Evolutionary conservation across 1,139 yeast genomes (phyloP).

Genomic region (Arxiozyma bovina): DNA sequence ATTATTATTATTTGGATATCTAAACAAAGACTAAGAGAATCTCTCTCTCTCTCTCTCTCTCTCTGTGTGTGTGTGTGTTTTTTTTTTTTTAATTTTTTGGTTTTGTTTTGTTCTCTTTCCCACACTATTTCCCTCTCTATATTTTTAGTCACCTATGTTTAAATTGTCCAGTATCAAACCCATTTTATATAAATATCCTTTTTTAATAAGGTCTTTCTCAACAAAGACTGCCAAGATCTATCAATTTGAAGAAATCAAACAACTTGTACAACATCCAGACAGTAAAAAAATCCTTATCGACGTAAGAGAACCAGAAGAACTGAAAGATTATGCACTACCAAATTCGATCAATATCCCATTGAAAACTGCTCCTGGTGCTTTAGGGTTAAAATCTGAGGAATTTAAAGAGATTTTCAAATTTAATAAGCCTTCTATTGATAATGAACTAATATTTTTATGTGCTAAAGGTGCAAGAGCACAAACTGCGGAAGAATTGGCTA

Average conservation of each 20-base stretch:
- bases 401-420: conserved; percentile 76
- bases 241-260: conserved; percentile 48
- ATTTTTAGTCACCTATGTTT: neutral
- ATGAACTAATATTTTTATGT: conserved; percentile 83
- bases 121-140: no score
- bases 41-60: no score
- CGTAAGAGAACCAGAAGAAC: conserved; percentile 88
- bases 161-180: neutral
- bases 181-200: neutral
- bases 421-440: conserved; percentile 62
- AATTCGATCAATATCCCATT: conserved; percentile 80
- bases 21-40: no score
- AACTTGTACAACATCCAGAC: conserved; percentile 39
- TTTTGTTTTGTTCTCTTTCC: no score
- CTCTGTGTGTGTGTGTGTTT: no score
- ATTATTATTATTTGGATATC: no score
- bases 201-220: neutral
- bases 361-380: conserved; percentile 90
- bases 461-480: conserved; percentile 87
- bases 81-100: no score
- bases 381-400: conserved; percentile 68
- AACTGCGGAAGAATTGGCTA: conserved; percentile 86
- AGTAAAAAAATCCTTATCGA: conserved; percentile 56
- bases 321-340: conserved; percentile 60
- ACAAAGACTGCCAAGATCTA: conserved; percentile 35